phyloP scores from a whole-genome alignment of 1,284 basidiomycete genomes.

The Moesziomyces aphidis region DNA sequence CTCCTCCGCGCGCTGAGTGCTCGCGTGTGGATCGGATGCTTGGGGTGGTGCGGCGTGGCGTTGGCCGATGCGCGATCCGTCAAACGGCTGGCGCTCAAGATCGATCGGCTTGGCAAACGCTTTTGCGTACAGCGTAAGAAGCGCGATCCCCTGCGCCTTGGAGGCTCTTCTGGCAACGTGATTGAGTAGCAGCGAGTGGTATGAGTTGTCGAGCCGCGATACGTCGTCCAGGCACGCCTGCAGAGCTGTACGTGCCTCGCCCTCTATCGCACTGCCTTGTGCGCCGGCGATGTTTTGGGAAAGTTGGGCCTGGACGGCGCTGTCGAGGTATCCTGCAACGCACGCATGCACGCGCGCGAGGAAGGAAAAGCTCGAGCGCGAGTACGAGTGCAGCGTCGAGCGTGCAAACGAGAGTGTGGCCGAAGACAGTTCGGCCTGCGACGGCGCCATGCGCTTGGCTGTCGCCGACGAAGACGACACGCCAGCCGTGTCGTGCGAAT shows the following conservation, averaged over 20 bases:
- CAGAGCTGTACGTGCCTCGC: conserved; percentile 4
- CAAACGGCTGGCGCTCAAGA: conserved; percentile 18
- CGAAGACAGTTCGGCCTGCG: conserved; percentile 41
- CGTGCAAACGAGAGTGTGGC: conserved; percentile 73
- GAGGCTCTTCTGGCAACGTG: conserved; percentile 89
- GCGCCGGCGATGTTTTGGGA: background rate
- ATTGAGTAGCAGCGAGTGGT: conserved; percentile 88
- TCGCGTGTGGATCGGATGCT: background rate
- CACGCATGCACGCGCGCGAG: conserved; percentile 72
- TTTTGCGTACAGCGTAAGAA: conserved; percentile 83
- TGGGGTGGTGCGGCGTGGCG: background rate
- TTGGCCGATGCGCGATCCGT: conserved; percentile 4
- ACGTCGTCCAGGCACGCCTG: conserved; percentile 24
- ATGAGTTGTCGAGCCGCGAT: conserved; percentile 76
- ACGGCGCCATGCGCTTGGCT: conserved; percentile 14
- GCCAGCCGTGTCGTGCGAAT: background rate
- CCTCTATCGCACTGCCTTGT: background rate
- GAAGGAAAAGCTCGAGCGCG: conserved; percentile 80
- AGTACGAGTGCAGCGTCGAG: conserved; percentile 80
- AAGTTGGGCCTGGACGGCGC: conserved; percentile 4
- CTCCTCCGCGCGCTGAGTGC: background rate
- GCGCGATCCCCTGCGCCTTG: conserved; percentile 89
- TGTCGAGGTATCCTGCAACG: conserved; percentile 12
- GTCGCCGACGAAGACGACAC: background rate
- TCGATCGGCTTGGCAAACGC: conserved; percentile 43